Base-by-base conservation (phyloP, 2,329 filamentous ascomycete species). In the Pseudohalonectria lignicola region DNA sequence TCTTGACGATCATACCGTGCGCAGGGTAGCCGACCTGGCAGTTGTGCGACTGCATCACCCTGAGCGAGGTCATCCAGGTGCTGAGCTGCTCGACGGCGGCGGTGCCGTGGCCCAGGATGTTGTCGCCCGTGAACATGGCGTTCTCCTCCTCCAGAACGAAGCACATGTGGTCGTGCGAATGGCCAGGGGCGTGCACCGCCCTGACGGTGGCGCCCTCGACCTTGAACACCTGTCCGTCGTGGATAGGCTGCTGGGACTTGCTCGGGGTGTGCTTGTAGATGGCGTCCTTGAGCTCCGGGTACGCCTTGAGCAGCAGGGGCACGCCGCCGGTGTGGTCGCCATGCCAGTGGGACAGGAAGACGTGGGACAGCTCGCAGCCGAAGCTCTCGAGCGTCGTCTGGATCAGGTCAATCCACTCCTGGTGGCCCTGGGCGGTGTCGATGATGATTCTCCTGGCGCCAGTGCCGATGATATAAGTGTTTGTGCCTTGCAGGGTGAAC, bases 121-220 rank as follows among this genome's bases (percentile, higher is more conserved):
- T 93, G 58, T 94, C 87, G 6, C 82, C 87, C 0, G 86, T 93
- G 56, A 94, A 92, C 63, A 94, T 77, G 30, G 84, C 80, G 48
- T 86, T 71, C 51, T 94, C 69, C 71, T 93, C 84, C 33, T 79
- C 71, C 4, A 94, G 60, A 5, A 87, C 56, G 47, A 94, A 80
- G 15, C 72, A 76, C 69, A 88, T 81, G 55, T 95, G 90, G 52
- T 95, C 88, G 3, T 64, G 64, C 0, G 88, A 82, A 55, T 95
- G 88, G 1, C 90, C 72, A 3, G 69, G 72, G 5, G 65, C 67
- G 46, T 71, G 59, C 17, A 79, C 64, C 0, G 85, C 82, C 18
- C 66, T 72, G 36, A 93, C 54, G 1, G 78, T 86, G 2, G 70
- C 79, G 2, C 80, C 81, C 15, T 77, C 68, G 1, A 67, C 66